These are phyloP conservation scores for Diaporthe ampelina DNA, from an alignment of 2,329 filamentous ascomycete species.

Conservation along the genomic window DNA sequence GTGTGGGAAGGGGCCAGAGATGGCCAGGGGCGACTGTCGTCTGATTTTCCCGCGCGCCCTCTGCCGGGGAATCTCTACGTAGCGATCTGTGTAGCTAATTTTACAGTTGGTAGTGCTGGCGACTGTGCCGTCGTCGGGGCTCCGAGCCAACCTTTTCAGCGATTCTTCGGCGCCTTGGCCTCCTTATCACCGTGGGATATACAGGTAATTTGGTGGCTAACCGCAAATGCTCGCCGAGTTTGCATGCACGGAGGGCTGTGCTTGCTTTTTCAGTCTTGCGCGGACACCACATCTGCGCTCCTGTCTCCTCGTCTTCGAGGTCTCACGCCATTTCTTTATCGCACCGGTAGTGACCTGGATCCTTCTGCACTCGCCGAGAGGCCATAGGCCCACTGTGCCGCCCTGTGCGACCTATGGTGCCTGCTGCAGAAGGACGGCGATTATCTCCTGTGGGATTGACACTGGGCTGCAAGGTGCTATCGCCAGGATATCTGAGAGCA, in stretches of 20 bases:
- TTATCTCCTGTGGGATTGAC: background rate
- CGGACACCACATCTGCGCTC: slow-evolving; percentile 4
- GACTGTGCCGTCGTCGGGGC: slow-evolving; percentile 2
- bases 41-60: slow-evolving; percentile 25
- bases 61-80: slow-evolving; percentile 14
- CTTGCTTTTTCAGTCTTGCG: slow-evolving; percentile 13
- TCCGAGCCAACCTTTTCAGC: slow-evolving; percentile 15
- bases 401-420: background rate
- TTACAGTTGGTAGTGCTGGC: slow-evolving; percentile 19
- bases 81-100: slow-evolving; percentile 27
- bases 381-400: slow-evolving; percentile 4
- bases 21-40: slow-evolving; percentile 1
- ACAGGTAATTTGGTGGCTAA: background rate
- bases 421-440: slow-evolving; percentile 5
- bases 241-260: background rate
- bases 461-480: slow-evolving; percentile 7
- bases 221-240: slow-evolving; percentile 1
- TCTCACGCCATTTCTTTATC: background rate
- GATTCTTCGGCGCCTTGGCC: background rate
- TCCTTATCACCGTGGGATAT: background rate
- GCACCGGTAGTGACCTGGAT: background rate
- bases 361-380: background rate
- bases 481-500: background rate
- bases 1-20: background rate
- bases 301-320: background rate